Conservation (phyloP, 1,284 basidiomycete species). For the Ustilago sp. region DNA sequence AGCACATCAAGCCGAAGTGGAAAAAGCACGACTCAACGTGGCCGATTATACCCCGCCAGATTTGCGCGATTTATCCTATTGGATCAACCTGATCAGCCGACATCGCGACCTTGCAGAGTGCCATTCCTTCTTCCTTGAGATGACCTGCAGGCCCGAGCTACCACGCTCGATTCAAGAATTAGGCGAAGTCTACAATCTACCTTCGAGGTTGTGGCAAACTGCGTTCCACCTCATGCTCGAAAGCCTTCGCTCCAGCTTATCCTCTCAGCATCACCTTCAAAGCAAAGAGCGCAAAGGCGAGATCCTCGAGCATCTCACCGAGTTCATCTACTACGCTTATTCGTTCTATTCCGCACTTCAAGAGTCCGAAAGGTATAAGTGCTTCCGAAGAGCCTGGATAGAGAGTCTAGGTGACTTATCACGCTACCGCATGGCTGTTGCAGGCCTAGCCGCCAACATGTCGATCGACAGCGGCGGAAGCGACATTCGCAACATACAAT, state of each 20-base stretch:
- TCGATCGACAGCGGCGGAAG: slow-evolving; percentile 70
- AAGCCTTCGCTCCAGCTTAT: slow-evolving; percentile 83
- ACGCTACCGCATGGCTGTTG: slow-evolving; percentile 93
- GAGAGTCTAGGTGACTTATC: slow-evolving; percentile 96
- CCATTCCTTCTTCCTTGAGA: slow-evolving; percentile 86
- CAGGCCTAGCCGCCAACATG: slow-evolving; percentile 69
- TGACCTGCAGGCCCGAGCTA: slow-evolving; percentile 85
- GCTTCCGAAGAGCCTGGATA: slow-evolving; percentile 87
- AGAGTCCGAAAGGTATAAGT: slow-evolving; percentile 80
- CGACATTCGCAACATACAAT: slow-evolving; percentile 31
- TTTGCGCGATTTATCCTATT: slow-evolving; percentile 49
- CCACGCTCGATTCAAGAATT: slow-evolving; percentile 88
- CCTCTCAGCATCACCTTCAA: slow-evolving; percentile 69
- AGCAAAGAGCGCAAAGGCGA: slow-evolving; percentile 32
- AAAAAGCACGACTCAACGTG: slow-evolving; percentile 24
- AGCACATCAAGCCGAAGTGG: slow-evolving; percentile 50
- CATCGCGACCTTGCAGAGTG: slow-evolving; percentile 81
- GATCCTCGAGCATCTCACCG: slow-evolving; percentile 79
- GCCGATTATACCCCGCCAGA: slow-evolving; percentile 34
- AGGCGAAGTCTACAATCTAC: slow-evolving; percentile 93
- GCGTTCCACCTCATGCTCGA: slow-evolving; percentile 91
- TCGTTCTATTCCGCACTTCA: slow-evolving; percentile 89
- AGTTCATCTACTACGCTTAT: slow-evolving; percentile 95
- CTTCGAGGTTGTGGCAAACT: slow-evolving; percentile 90
- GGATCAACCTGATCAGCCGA: slow-evolving; percentile 45